phyloP scores from a whole-genome alignment of 148 eudicot species.

The Agrostemma githago region DNA sequence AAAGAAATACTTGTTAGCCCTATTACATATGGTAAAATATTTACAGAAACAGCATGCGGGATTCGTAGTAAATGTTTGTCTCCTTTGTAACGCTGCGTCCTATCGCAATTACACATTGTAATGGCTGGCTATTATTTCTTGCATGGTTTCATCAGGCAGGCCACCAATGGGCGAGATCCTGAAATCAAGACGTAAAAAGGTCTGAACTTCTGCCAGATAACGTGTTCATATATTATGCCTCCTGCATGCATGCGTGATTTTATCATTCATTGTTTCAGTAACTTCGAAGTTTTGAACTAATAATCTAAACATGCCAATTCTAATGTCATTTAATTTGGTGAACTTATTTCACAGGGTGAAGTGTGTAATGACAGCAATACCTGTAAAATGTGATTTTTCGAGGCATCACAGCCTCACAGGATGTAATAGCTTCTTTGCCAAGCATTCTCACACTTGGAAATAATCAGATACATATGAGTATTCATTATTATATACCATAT shows the following conservation, averaged over 20 bases:
- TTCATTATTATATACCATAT: neutral
- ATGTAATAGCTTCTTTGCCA: conserved; percentile 5
- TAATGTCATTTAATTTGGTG: neutral
- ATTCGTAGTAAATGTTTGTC: neutral
- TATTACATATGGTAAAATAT: neutral
- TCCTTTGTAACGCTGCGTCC: neutral
- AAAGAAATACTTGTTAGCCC: too few species aligned
- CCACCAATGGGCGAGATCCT: conserved; percentile 76
- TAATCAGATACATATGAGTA: neutral
- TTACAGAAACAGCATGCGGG: conserved; percentile 1
- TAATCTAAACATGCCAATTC: neutral
- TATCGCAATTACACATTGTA: neutral
- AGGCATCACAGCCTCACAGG: conserved; percentile 3
- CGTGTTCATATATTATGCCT: neutral
- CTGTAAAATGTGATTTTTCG: conserved; percentile 47
- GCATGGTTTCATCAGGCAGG: conserved; percentile 53
- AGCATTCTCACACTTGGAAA: conserved; percentile 8
- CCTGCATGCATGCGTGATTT: neutral
- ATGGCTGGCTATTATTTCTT: neutral
- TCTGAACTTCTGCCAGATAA: conserved; percentile 10
- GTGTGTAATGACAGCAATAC: conserved; percentile 50
- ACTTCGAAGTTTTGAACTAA: too few species aligned
- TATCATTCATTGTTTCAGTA: neutral
- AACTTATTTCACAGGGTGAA: conserved; percentile 42
- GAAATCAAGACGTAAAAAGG: conserved; percentile 58